A percentile compares a stretch with the other conserved stretches of the same genome.
Evolutionary conservation across 2,329 filamentous ascomycete genomes (phyloP).

Genomic region (Pyrenochaeta sp.): DNA sequence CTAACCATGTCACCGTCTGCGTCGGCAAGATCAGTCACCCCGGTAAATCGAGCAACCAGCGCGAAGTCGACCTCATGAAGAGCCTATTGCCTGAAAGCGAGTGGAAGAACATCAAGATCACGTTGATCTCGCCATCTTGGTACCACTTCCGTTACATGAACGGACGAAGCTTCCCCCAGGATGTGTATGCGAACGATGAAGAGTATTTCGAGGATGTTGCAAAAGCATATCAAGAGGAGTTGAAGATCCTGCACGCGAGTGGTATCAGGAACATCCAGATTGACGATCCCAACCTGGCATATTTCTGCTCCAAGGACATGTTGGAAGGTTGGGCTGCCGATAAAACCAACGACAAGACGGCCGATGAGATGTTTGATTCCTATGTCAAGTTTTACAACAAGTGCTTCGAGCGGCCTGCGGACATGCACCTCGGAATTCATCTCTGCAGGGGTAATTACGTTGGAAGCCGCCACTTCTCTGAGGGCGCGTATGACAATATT

Average conservation of each 20-base stretch:
- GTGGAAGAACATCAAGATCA: conserved; percentile 73
- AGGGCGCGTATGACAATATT: conserved; percentile 58
- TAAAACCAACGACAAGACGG: conserved; percentile 70
- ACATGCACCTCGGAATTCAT: conserved; percentile 81
- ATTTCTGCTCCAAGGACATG: conserved; percentile 50
- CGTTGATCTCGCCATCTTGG: conserved; percentile 72
- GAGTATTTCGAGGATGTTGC: conserved; percentile 59
- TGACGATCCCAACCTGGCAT: conserved; percentile 59
- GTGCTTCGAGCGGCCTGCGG: conserved; percentile 68
- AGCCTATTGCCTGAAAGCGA: conserved; percentile 66
- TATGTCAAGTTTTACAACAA: conserved; percentile 83
- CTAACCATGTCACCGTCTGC: conserved; percentile 65
- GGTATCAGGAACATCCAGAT: conserved; percentile 60
- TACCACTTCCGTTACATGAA: conserved; percentile 73
- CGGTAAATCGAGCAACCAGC: conserved; percentile 63
- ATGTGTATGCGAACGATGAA: conserved; percentile 56
- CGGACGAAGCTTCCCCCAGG: conserved; percentile 55
- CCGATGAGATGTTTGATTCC: conserved; percentile 75
- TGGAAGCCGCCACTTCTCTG: conserved; percentile 56
- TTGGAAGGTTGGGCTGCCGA: conserved; percentile 62
- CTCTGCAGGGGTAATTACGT: conserved; percentile 67
- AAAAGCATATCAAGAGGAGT: conserved; percentile 56
- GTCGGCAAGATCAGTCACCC: conserved; percentile 66
- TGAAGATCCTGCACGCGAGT: conserved; percentile 56
- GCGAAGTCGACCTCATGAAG: conserved; percentile 69